phyloP scores from a whole-genome alignment of 768 basidiomycete genomes.

The Rhizopogon salebrosus region DNA sequence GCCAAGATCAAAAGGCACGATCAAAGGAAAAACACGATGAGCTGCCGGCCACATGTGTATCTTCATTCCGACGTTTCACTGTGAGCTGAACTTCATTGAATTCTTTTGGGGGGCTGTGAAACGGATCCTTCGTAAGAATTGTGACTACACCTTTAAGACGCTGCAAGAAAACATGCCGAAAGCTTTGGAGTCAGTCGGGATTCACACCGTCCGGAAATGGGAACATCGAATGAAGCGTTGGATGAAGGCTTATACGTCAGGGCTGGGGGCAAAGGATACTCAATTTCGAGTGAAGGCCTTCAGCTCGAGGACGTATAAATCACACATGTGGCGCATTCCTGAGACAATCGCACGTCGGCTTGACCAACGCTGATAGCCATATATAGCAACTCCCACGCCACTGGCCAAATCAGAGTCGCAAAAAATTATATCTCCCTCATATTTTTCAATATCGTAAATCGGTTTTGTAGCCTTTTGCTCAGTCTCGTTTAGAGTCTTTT shows the following conservation, averaged over 20 bases:
- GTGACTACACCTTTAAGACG: conserved; percentile 20
- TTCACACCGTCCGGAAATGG: conserved; percentile 9
- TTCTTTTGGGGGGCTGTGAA: conserved; percentile 28
- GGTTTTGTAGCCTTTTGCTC: no score
- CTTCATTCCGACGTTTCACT: conserved; percentile 25
- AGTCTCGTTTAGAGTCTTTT: no score
- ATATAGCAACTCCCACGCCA: no score
- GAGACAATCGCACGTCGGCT: no score
- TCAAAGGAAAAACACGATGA: no score
- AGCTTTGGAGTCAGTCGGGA: conserved; percentile 10
- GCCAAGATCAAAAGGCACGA: no score
- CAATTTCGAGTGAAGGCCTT: conserved; percentile 9
- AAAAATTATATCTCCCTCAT: no score
- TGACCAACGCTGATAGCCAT: no score
- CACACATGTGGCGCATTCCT: no score
- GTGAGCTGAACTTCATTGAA: conserved; percentile 20
- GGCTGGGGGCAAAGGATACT: conserved; percentile 7
- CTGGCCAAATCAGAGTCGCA: no score
- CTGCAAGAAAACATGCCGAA: conserved; percentile 20
- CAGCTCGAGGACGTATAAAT: no score
- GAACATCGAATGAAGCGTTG: conserved; percentile 12
- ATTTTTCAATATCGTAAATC: no score
- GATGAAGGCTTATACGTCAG: conserved; percentile 11
- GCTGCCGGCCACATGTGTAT: conserved; percentile 23
- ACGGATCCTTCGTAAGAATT: conserved; percentile 14